A percentile compares a stretch with the other conserved stretches of the same genome.
Evolutionary conservation across 495 filamentous ascomycete genomes (phyloP).

Genomic region (Niebla homalea): DNA sequence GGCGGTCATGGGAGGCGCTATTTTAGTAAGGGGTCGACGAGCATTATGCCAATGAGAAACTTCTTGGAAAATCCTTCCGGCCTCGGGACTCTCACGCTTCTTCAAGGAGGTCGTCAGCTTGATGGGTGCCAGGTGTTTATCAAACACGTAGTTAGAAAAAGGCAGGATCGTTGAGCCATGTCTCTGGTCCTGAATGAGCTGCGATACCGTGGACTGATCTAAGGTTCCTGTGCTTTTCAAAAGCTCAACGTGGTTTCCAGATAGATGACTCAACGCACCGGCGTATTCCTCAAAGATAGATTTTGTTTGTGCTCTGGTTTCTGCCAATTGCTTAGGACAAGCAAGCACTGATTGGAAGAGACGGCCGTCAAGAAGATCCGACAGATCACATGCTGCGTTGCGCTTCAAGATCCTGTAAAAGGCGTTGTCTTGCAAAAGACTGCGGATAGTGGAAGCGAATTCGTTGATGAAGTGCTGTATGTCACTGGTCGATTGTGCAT

Average conservation of each 20-base stretch:
- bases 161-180: conserved; percentile 34
- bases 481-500: not conserved
- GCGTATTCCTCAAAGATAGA: not conserved
- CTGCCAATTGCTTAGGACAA: not conserved
- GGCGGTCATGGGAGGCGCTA: conserved; percentile 12
- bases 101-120: conserved; percentile 27
- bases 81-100: conserved; percentile 7
- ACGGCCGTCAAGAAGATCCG: conserved; percentile 54
- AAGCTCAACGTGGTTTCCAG: too few relatives aligned
- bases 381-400: conserved; percentile 31
- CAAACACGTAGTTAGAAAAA: conserved; percentile 45
- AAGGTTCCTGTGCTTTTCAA: too few relatives aligned
- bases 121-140: conserved; percentile 43
- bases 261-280: too few relatives aligned
- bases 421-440: not conserved
- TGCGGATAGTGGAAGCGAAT: not conserved
- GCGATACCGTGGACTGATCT: too few relatives aligned
- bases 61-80: conserved; percentile 38
- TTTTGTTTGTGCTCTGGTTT: not conserved
- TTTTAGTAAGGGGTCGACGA: conserved; percentile 35
- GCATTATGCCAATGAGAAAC: conserved; percentile 53
- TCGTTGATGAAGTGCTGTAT: not conserved
- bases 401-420: not conserved
- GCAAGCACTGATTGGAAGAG: conserved; percentile 27
- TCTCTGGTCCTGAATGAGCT: not conserved